A percentile compares a stretch with the other conserved stretches of the same genome.
These are phyloP conservation scores for Boletus patriciae DNA, from an alignment of 768 basidiomycete species.

Conservation along the genomic window DNA sequence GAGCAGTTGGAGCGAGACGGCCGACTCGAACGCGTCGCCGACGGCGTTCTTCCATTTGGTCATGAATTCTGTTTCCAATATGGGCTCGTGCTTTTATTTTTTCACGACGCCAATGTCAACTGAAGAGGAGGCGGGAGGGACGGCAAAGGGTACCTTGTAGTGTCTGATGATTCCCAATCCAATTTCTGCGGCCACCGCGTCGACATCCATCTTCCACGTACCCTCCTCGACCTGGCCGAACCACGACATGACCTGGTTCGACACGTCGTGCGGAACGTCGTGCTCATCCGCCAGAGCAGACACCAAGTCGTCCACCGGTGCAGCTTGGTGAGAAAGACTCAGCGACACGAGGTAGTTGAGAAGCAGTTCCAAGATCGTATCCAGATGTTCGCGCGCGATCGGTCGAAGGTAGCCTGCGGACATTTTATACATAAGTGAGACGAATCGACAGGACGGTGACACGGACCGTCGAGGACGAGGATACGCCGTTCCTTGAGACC, in stretches of 20 bases:
- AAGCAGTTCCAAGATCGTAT: constrained; percentile 68
- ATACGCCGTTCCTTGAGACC: constrained; percentile 71
- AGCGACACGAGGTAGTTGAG: constrained; percentile 72
- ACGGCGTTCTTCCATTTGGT: constrained; percentile 68
- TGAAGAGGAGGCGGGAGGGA: background rate
- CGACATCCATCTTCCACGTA: constrained; percentile 66
- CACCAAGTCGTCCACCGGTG: constrained; percentile 57
- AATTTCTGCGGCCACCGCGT: constrained; percentile 65
- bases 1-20: constrained; percentile 66
- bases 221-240: constrained; percentile 64
- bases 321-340: constrained; percentile 51
- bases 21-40: constrained; percentile 71
- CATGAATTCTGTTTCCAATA: constrained; percentile 57
- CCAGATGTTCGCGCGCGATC: constrained; percentile 65
- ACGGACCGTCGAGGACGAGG: constrained; percentile 65
- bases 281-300: constrained; percentile 68
- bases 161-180: constrained; percentile 72
- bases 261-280: constrained; percentile 61
- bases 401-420: constrained; percentile 67
- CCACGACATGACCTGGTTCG: constrained; percentile 75
- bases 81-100: constrained; percentile 57
- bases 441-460: background rate
- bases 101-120: background rate
- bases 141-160: constrained; percentile 45
- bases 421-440: background rate